Evolutionary conservation across 768 basidiomycete species (phyloP).

Genomic region (Chalciporus pseudorubinellus): DNA sequence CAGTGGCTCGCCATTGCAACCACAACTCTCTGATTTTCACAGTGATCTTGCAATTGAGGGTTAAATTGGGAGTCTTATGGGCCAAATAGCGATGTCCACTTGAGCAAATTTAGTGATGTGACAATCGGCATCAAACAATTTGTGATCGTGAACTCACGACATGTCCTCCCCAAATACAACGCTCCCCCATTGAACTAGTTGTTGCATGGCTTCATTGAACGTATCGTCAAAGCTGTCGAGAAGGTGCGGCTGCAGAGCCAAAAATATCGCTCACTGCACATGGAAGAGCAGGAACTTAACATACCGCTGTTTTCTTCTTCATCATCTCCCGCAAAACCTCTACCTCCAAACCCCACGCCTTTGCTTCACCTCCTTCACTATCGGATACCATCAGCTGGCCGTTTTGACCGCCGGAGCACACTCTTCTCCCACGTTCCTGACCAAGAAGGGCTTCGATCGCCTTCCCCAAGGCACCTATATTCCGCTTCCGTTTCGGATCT

Average conservation of each 20-base stretch:
- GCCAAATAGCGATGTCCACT: slow-evolving; percentile 77
- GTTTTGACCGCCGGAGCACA: slow-evolving; percentile 56
- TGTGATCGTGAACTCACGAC: slow-evolving; percentile 48
- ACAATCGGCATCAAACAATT: slow-evolving; percentile 22
- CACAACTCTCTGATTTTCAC: slow-evolving; percentile 67
- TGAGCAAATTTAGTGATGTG: slow-evolving; percentile 20
- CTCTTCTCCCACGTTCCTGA: slow-evolving; percentile 57
- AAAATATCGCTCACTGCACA: slow-evolving; percentile 17
- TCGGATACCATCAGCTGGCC: slow-evolving; percentile 31
- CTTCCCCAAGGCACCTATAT: slow-evolving; percentile 74
- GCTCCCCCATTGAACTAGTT: slow-evolving; percentile 71
- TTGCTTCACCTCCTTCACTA: slow-evolving; percentile 65
- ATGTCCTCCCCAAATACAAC: slow-evolving; percentile 63
- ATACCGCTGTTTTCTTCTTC: slow-evolving; percentile 56
- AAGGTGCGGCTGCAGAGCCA: slow-evolving; percentile 48
- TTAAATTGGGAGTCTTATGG: slow-evolving; percentile 65
- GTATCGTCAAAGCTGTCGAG: slow-evolving; percentile 64
- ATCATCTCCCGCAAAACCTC: slow-evolving; percentile 53
- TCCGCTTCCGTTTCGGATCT: slow-evolving; percentile 70
- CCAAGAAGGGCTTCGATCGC: slow-evolving; percentile 64
- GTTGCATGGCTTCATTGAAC: slow-evolving; percentile 76
- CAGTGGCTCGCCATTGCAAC: too few relatives aligned
- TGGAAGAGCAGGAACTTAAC: slow-evolving; percentile 22
- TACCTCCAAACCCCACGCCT: slow-evolving; percentile 71
- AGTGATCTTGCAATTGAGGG: slow-evolving; percentile 61